Evolutionary conservation across 176 grass and related monocot genomes (phyloP), one percentile per base, ranked within the genome.

Genomic region (Oryza coarctata): DNA sequence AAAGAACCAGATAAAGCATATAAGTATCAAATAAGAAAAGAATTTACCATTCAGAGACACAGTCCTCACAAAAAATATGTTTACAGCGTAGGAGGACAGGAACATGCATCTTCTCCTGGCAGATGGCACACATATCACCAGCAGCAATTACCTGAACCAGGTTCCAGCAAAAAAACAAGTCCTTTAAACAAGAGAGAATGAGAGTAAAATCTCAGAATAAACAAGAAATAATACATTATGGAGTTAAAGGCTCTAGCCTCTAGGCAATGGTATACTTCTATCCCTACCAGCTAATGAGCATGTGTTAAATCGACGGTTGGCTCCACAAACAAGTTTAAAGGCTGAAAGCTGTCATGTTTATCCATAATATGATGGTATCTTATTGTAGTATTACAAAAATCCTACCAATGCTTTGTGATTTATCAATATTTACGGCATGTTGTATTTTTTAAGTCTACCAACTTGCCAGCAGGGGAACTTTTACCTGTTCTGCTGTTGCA

Each of bases 101-200:
- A 71, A 87, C 74, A 78, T 92, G 88, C 86, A 97, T 94, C 80
- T 94, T 92, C 71, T 97, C 94, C 70, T 97, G 94, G 84, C 90
- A 97, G 79, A 97, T 97, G 44, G 94, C 94, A 83, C 94, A 97
- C 83, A 97, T 88, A 89, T 97, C 94, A 94, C 94, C 94, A 76
- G 88, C 83, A 31, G 86, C 81, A 74, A 68, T 45, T 88, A 90
- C 92, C 94, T 97, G 85, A 74, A 94, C 70, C 9, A 40, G 18
- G 65, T 65, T 34, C 79, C 78, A 82, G 9, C 45, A 78, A 78
- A 22, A 73, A 73, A 57, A 66, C 26, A 52, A 11, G 40, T 43
- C 25, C 15, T 11, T 84, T 34, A 79, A 25, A 60, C n/a, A 74
- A 64, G 13, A 36, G 11, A 65, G 39, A 36, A 38, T 15, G 30